Base-by-base conservation (phyloP, 2,329 filamentous ascomycete genomes). In the Beauveria bassiana region DNA sequence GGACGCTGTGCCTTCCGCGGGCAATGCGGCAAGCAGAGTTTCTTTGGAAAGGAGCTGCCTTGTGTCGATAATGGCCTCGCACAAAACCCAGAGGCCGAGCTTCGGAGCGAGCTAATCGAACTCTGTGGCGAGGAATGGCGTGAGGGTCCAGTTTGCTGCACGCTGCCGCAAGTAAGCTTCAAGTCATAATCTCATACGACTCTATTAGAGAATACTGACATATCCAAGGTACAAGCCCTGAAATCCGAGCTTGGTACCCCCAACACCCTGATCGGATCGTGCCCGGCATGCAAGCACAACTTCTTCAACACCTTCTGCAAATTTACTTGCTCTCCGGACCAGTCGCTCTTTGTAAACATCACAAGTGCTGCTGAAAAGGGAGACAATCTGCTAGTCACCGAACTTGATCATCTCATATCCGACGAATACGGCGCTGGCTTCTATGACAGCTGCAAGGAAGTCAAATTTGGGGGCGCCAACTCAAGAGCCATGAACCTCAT, bases 231-330 rank as follows among this genome's bases (percentile, higher is more conserved):
- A 61, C 84, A 90, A 68, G 81, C 88, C 1, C 85, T 99, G 64
- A 88, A 90, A 68, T 88, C 85, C 64, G 96, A 96, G 70, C 82
- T 99, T 62, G 88, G 90, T 67, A 91, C 91, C 24, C 93, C 92
- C 2, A 91, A 93, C 68, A 86, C 88, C 63, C 89, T 99, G 70
- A 92, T 99, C 72, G 87, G 92, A 28, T 91, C 92, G 10, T 99
- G 95, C 73, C 95, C 95, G 1, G 95, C 96, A 38, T 99, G 95
- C 83, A 96, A 95, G 75, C 89, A 93, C 69, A 99, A 99, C 79
- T 99, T 99, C 79, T 98, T 91, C 80, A 96, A 99, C 77, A 81
- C 96, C 50, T 99, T 99, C 75, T 99, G 95, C 78, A 96, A 92
- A 5, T 98, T 99, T 71, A 98, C 93, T 2, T 99, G 96, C 78